These are phyloP conservation scores for Alloascoidea hylecoeti DNA, from an alignment of 805 yeast genomes.

Conservation along the genomic window DNA sequence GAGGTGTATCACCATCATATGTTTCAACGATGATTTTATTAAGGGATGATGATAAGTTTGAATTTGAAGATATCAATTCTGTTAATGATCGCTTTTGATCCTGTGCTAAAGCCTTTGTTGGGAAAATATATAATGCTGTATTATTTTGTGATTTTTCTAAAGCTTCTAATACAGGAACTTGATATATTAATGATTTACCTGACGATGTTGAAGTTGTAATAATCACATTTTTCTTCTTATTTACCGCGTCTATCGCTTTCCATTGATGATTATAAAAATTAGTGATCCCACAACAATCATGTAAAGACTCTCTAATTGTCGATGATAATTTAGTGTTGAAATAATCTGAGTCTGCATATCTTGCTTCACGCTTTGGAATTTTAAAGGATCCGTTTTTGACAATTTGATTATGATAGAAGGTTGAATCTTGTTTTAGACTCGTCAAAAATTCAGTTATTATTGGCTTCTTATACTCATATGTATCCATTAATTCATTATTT, in stretches of 20 bases:
- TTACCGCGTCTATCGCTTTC: slow-evolving; percentile 45
- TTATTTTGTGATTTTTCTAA: slow-evolving; percentile 22
- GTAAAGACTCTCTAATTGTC: slow-evolving; percentile 36
- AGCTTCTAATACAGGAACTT: slow-evolving; percentile 60
- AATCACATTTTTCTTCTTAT: slow-evolving; percentile 52
- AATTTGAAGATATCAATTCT: slow-evolving; percentile 24
- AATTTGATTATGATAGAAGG: slow-evolving; percentile 52
- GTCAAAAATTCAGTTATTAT: slow-evolving; percentile 34
- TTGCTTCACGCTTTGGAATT: slow-evolving; percentile 29
- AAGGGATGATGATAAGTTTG: slow-evolving; percentile 22
- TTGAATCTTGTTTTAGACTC: slow-evolving; percentile 25
- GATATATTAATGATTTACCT: slow-evolving; percentile 90
- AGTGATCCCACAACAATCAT: slow-evolving; percentile 29
- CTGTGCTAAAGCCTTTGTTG: slow-evolving; percentile 95
- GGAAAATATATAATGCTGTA: slow-evolving; percentile 82
- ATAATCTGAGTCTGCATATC: slow-evolving; percentile 25
- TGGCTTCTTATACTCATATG: no score
- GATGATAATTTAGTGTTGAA: slow-evolving; percentile 38
- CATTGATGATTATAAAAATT: slow-evolving; percentile 72
- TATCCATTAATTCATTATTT: no score
- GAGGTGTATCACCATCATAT: slow-evolving; percentile 88
- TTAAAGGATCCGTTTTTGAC: slow-evolving; percentile 31
- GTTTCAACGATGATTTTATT: slow-evolving; percentile 49
- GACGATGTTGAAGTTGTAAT: slow-evolving; percentile 94
- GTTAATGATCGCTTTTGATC: slow-evolving; percentile 82